Percentiles rank a stretch among this genome's conserved stretches.
Conservation (phyloP, 75 land plant genomes). For the Azolla pinnata region DNA sequence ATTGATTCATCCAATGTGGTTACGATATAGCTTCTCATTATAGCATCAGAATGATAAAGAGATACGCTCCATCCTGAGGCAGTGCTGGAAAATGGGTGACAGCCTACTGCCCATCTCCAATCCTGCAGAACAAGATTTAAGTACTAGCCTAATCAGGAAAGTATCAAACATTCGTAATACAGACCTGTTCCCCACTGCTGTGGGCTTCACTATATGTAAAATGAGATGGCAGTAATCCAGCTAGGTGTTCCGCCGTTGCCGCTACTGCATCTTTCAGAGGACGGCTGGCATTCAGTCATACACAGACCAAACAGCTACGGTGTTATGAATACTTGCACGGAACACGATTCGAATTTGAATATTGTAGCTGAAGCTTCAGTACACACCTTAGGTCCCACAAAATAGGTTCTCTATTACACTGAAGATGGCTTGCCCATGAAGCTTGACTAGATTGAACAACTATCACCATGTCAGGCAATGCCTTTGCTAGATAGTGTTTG, state of each 20-base stretch:
- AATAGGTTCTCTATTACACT: constrained; percentile 80
- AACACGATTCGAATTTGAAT: too few relatives aligned
- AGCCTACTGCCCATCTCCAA: constrained; percentile 92
- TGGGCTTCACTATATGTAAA: constrained; percentile 89
- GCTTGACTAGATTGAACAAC: constrained; percentile 73
- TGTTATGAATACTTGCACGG: too few relatives aligned
- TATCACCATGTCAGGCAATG: constrained; percentile 90
- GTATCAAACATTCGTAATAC: too few relatives aligned
- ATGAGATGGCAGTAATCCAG: constrained; percentile 85
- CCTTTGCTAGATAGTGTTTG: constrained; percentile 89
- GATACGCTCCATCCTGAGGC: constrained; percentile 75
- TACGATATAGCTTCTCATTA: constrained; percentile 84
- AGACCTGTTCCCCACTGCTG: constrained; percentile 82
- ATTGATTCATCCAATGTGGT: constrained; percentile 84
- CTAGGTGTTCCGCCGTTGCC: constrained; percentile 82
- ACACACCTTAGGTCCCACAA: constrained; percentile 76
- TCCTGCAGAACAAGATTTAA: constrained; percentile 74
- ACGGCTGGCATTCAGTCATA: too few relatives aligned
- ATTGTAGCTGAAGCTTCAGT: too few relatives aligned
- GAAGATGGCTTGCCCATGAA: constrained; percentile 92
- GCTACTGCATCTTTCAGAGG: constrained; percentile 88
- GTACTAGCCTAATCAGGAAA: too few relatives aligned
- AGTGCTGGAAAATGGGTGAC: constrained; percentile 69
- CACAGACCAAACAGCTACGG: too few relatives aligned
- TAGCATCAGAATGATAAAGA: constrained; percentile 67